These are phyloP conservation scores for Diaporthe helianthi DNA, from an alignment of 2,329 filamentous ascomycete genomes.

Conservation along the genomic window DNA sequence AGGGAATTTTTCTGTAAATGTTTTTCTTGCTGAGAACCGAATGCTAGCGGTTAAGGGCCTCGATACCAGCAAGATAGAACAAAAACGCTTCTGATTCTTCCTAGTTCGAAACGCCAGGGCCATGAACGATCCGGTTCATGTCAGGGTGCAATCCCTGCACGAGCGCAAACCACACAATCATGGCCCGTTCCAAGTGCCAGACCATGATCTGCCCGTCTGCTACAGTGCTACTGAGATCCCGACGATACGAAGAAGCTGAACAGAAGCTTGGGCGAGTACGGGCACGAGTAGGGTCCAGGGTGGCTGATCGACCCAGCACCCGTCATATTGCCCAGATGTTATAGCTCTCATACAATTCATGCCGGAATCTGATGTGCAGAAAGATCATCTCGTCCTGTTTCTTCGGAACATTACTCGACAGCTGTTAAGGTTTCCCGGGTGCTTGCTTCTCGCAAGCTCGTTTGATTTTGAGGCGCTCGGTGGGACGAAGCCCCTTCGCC, in stretches of 20 bases:
- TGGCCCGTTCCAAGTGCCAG: background rate
- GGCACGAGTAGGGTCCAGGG: background rate
- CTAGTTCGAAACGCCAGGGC: slow-evolving; percentile 1
- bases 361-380: slow-evolving; percentile 17
- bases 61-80: slow-evolving; percentile 4
- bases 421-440: background rate
- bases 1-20: background rate
- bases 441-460: slow-evolving; percentile 28
- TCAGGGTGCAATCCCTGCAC: slow-evolving; percentile 2
- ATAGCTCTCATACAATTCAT: background rate
- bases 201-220: slow-evolving; percentile 3
- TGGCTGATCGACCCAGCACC: background rate
- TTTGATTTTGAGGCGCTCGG: slow-evolving; percentile 8
- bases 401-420: slow-evolving; percentile 12
- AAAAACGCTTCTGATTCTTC: slow-evolving; percentile 4
- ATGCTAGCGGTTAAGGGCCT: background rate
- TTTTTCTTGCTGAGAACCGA: slow-evolving; percentile 3
- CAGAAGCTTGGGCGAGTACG: slow-evolving; percentile 10
- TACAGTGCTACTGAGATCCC: background rate
- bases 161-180: background rate
- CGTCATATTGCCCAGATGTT: slow-evolving; percentile 18
- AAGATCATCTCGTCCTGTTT: slow-evolving; percentile 9
- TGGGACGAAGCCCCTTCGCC: slow-evolving; percentile 17
- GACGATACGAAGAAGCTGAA: slow-evolving; percentile 20
- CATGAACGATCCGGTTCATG: slow-evolving; percentile 1